phyloP scores from a whole-genome alignment of 768 basidiomycete species.

The Mycena crocata region DNA sequence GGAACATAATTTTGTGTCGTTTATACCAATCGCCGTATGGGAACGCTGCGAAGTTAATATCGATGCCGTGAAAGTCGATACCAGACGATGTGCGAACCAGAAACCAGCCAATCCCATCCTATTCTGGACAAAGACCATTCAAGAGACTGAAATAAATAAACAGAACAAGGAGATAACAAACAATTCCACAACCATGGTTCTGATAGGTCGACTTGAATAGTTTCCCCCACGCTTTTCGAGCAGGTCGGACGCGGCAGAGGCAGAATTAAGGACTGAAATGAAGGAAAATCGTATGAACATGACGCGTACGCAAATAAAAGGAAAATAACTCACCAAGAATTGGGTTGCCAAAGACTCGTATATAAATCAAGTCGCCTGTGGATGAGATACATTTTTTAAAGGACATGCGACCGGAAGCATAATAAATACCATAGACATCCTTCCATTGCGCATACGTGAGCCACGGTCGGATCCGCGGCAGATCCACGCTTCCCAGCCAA shows the following conservation, averaged over 20 bases:
- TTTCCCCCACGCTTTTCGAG: constrained; percentile 57
- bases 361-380: constrained; percentile 60
- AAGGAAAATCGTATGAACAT: neutral
- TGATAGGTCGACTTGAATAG: constrained; percentile 57
- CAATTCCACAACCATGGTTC: constrained; percentile 58
- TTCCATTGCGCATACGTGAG: constrained; percentile 58
- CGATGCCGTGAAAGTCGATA: neutral
- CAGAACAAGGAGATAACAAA: constrained; percentile 41
- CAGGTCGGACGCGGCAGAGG: constrained; percentile 53
- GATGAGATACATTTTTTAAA: constrained; percentile 9
- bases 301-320: neutral
- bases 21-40: constrained; percentile 50
- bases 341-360: constrained; percentile 57
- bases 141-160: neutral
- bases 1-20: constrained; percentile 50
- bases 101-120: constrained; percentile 61
- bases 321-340: constrained; percentile 41
- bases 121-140: constrained; percentile 43
- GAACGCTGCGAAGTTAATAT: constrained; percentile 29
- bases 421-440: constrained; percentile 51
- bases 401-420: neutral
- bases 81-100: constrained; percentile 24
- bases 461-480: constrained; percentile 57
- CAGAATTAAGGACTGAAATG: constrained; percentile 54
- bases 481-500: constrained; percentile 46